Conservation (phyloP, 2,329 filamentous ascomycete species). For the Aspergillus puulaauensis region DNA sequence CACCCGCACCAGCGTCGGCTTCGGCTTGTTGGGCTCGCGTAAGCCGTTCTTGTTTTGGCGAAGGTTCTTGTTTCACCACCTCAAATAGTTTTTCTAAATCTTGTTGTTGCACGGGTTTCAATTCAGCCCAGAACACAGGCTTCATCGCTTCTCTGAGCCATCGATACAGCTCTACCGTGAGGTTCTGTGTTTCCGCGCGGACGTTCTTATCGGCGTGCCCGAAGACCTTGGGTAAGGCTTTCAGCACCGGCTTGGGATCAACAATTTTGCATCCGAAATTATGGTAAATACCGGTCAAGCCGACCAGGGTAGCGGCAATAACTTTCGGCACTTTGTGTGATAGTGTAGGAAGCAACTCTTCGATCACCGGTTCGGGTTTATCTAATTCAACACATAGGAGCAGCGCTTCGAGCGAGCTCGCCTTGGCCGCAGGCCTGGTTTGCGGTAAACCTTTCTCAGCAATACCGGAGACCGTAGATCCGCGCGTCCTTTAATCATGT, state of each 20-base stretch:
- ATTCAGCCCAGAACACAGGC: slow-evolving; percentile 91
- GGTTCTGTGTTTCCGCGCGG: slow-evolving; percentile 84
- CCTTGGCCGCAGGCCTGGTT: slow-evolving; percentile 83
- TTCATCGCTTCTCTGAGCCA: slow-evolving; percentile 99
- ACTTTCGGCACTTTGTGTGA: slow-evolving; percentile 91
- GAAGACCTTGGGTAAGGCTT: slow-evolving; percentile 84
- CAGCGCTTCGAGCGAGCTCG: slow-evolving; percentile 80
- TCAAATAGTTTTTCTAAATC: slow-evolving; percentile 95
- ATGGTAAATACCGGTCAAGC: slow-evolving; percentile 81
- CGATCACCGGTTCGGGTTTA: slow-evolving; percentile 77
- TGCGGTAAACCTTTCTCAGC: slow-evolving; percentile 90
- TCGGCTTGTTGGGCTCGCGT: slow-evolving; percentile 81
- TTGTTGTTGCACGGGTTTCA: slow-evolving; percentile 92
- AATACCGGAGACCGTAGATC: slow-evolving; percentile 71
- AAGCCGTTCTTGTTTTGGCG: slow-evolving; percentile 86
- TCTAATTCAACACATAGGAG: slow-evolving; percentile 90
- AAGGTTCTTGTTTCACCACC: slow-evolving; percentile 80
- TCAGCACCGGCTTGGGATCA: slow-evolving; percentile 89
- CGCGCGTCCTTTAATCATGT: slow-evolving; percentile 61
- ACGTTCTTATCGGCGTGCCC: slow-evolving; percentile 98
- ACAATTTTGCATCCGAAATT: slow-evolving; percentile 93
- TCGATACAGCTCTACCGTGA: slow-evolving; percentile 91
- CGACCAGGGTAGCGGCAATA: slow-evolving; percentile 71
- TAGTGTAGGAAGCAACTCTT: slow-evolving; percentile 81
- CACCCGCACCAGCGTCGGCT: slow-evolving; percentile 69